Evolutionary conservation across 2,329 filamentous ascomycete genomes (phyloP).

Genomic region (Ophiostoma ips): DNA sequence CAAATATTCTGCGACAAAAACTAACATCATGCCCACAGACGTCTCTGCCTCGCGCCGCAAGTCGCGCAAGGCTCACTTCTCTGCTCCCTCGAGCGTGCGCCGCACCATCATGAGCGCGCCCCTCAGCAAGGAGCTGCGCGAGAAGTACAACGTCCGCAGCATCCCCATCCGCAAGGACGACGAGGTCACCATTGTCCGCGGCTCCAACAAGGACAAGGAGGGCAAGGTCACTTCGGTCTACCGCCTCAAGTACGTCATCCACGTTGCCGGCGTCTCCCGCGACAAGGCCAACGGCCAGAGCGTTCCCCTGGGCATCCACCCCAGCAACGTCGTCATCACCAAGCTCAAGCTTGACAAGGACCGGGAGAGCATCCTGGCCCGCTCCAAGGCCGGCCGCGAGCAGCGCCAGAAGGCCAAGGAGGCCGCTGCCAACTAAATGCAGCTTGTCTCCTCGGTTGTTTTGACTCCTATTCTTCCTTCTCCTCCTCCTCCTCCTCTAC

Average conservation of each 20-base stretch:
- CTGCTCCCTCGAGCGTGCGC: slow-evolving; percentile 84
- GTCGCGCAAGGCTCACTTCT: slow-evolving; percentile 98
- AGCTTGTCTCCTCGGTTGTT: neutral
- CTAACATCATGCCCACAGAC: slow-evolving; percentile 25
- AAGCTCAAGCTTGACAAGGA: slow-evolving; percentile 98
- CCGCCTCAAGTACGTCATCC: slow-evolving; percentile 94
- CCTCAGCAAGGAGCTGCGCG: slow-evolving; percentile 90
- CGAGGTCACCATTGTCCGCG: slow-evolving; percentile 85
- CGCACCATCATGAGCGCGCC: slow-evolving; percentile 95
- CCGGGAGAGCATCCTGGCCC: slow-evolving; percentile 75
- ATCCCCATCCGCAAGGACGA: slow-evolving; percentile 98
- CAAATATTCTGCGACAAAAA: neutral
- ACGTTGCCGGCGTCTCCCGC: slow-evolving; percentile 90
- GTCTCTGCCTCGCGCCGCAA: slow-evolving; percentile 84
- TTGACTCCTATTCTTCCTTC: neutral
- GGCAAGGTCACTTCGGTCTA: slow-evolving; percentile 97
- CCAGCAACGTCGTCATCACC: slow-evolving; percentile 95
- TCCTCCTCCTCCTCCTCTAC: neutral
- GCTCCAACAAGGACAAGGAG: slow-evolving; percentile 92
- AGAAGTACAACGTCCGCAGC: slow-evolving; percentile 97
- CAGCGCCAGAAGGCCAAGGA: slow-evolving; percentile 57
- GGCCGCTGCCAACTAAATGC: slow-evolving; percentile 31
- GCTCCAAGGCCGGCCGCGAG: slow-evolving; percentile 70
- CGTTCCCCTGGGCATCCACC: slow-evolving; percentile 86
- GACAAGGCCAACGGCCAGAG: slow-evolving; percentile 97